Conservation (phyloP, 1,139 yeast species). For the Diutina sp. region DNA sequence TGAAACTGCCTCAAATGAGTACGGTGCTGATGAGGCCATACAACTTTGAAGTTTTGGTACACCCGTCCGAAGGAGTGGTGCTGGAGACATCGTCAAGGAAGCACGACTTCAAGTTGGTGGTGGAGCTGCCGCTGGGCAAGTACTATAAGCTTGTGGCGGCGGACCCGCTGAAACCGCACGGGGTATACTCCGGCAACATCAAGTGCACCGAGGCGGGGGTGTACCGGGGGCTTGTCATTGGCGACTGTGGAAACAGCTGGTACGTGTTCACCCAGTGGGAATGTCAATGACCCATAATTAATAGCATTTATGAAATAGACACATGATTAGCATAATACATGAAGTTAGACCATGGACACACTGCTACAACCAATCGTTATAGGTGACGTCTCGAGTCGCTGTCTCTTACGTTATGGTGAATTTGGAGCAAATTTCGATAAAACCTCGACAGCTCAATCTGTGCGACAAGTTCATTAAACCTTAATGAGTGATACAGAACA, state of each 20-base stretch:
- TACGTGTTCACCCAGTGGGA: slow-evolving; percentile 90
- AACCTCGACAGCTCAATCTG: too few species aligned
- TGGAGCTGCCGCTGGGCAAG: slow-evolving; percentile 79
- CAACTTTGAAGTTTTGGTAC: slow-evolving; percentile 49
- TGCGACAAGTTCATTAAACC: too few species aligned
- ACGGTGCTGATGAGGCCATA: slow-evolving; percentile 45
- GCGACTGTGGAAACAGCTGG: slow-evolving; percentile 76
- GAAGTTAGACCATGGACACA: background rate
- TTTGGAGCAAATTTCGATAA: too few species aligned
- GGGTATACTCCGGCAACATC: slow-evolving; percentile 45
- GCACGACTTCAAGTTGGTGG: slow-evolving; percentile 41
- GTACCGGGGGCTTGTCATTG: slow-evolving; percentile 75
- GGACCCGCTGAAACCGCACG: slow-evolving; percentile 31
- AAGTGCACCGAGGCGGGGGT: slow-evolving; percentile 61
- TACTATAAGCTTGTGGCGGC: slow-evolving; percentile 45
- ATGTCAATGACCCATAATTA: slow-evolving; percentile 16
- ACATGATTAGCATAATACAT: background rate
- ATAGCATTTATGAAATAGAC: background rate
- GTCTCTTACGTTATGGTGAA: too few species aligned
- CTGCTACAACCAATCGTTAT: too few species aligned
- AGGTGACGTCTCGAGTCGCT: too few species aligned
- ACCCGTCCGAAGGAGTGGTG: slow-evolving; percentile 46
- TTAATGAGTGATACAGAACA: too few species aligned
- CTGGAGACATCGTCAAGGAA: slow-evolving; percentile 22
- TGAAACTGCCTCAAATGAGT: slow-evolving; percentile 73